Conservation (phyloP, 73 alveolate species). For the Urostyla sp. region DNA sequence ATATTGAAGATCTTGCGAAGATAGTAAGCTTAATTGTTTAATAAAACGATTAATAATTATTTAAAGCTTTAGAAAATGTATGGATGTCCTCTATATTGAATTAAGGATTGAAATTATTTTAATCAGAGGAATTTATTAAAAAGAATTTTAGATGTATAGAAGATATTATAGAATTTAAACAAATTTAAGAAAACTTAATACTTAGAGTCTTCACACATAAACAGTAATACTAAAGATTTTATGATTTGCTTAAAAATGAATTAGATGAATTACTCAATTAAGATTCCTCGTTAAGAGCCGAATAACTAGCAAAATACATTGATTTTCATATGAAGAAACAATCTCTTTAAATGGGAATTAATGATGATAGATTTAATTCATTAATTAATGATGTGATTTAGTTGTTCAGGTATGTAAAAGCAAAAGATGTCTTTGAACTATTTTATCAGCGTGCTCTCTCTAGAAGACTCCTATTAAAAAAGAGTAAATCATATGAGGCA, state of each 20-base stretch:
- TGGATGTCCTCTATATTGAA: not conserved
- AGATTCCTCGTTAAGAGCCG: conserved; percentile 21
- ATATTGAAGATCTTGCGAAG: conserved; percentile 51
- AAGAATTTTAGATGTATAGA: conserved; percentile 43
- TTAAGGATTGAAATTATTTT: conserved; percentile 22
- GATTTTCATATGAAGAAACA: conserved; percentile 54
- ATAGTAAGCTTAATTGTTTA: conserved; percentile 13
- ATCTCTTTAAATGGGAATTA: conserved; percentile 20
- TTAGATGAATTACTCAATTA: conserved; percentile 49
- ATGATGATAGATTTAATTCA: conserved; percentile 45
- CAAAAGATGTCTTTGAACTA: conserved; percentile 77
- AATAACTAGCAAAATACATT: conserved; percentile 57
- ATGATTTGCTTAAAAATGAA: conserved; percentile 13
- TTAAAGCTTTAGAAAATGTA: not conserved
- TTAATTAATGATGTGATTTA: conserved; percentile 53
- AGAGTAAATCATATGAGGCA: conserved; percentile 56
- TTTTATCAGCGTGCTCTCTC: conserved; percentile 67
- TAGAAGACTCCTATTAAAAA: conserved; percentile 65
- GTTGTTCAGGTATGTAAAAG: conserved; percentile 63
- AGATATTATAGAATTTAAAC: conserved; percentile 43
- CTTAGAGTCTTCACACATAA: conserved; percentile 20
- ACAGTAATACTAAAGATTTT: conserved; percentile 36
- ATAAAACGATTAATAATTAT: conserved; percentile 22
- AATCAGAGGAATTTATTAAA: conserved; percentile 5
- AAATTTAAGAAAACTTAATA: conserved; percentile 14